phyloP scores from a whole-genome alignment of 2,329 filamentous ascomycete genomes.

The Epichloe elymi region DNA sequence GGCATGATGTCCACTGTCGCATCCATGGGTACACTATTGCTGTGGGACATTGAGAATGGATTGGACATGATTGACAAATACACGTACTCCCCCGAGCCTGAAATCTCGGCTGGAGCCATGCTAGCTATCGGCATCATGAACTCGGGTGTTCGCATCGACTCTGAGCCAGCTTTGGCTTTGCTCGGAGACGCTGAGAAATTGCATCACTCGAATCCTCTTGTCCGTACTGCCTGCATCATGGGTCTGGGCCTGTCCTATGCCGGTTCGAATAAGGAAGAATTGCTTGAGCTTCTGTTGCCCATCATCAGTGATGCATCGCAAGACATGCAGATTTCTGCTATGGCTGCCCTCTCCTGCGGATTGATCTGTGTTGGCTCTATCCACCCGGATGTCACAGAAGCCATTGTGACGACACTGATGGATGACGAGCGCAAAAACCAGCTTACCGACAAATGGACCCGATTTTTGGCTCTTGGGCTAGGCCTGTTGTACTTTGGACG shows the following conservation, averaged over 20 bases:
- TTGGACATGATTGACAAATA: slow-evolving; percentile 91
- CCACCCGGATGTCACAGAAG: slow-evolving; percentile 79
- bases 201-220: slow-evolving; percentile 60
- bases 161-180: slow-evolving; percentile 80
- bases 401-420: slow-evolving; percentile 82
- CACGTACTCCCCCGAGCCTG: slow-evolving; percentile 69
- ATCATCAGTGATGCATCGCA: slow-evolving; percentile 73
- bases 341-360: slow-evolving; percentile 85
- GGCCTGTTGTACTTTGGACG: slow-evolving; percentile 91
- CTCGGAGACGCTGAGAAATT: slow-evolving; percentile 71
- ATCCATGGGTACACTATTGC: slow-evolving; percentile 77
- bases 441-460: slow-evolving; percentile 95
- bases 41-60: slow-evolving; percentile 89
- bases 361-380: slow-evolving; percentile 88
- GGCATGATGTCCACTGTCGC: slow-evolving; percentile 96
- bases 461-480: slow-evolving; percentile 88
- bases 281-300: slow-evolving; percentile 75
- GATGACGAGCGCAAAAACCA: slow-evolving; percentile 86
- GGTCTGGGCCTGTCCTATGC: slow-evolving; percentile 90
- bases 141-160: slow-evolving; percentile 77
- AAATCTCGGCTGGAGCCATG: slow-evolving; percentile 80
- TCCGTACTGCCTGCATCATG: slow-evolving; percentile 83
- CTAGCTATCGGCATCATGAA: slow-evolving; percentile 94
- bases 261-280: slow-evolving; percentile 79
- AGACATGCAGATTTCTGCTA: slow-evolving; percentile 91